Conservation (phyloP, 106 monocot genomes). For the Alisma plantagoaquatica region DNA sequence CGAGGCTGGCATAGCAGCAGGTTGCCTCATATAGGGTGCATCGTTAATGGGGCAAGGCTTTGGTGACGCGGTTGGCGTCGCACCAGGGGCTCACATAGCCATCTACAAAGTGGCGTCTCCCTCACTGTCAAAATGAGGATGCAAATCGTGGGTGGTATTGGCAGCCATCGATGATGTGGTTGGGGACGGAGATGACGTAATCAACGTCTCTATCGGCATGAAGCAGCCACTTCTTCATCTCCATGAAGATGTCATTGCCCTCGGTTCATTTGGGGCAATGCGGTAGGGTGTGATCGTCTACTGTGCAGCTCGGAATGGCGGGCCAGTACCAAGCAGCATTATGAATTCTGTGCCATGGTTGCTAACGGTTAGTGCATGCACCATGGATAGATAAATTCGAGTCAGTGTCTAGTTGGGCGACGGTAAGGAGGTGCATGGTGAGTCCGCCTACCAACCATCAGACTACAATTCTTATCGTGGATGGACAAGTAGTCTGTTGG, state of each 20-base stretch:
- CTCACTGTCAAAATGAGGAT: no score
- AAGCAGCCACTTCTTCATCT: conserved; percentile 33
- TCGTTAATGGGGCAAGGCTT: conserved; percentile 42
- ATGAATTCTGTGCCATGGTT: conserved; percentile 90
- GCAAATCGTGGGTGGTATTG: conserved; percentile 54
- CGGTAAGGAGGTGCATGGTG: conserved; percentile 32
- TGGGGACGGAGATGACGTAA: conserved; percentile 69
- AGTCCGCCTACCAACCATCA: conserved; percentile 64
- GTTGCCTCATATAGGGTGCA: conserved; percentile 31
- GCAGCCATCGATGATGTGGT: conserved; percentile 78
- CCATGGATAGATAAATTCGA: conserved; percentile 66
- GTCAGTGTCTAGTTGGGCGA: conserved; percentile 66
- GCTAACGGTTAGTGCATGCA: conserved; percentile 87
- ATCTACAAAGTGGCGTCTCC: conserved; percentile 90
- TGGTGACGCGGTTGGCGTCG: conserved; percentile 68
- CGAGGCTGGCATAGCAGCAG: conserved; percentile 80
- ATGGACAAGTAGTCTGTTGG: conserved; percentile 82
- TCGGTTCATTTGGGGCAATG: conserved; percentile 66
- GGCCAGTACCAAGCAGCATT: conserved; percentile 46
- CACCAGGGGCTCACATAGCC: conserved; percentile 62
- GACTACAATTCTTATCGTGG: conserved; percentile 46
- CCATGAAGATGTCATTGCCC: conserved; percentile 56
- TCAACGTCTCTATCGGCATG: conserved; percentile 75
- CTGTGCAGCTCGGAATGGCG: conserved; percentile 74
- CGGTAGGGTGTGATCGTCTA: conserved; percentile 59